Conservation (phyloP, 495 filamentous ascomycete species). For the Saxispiralis lemnorum region DNA sequence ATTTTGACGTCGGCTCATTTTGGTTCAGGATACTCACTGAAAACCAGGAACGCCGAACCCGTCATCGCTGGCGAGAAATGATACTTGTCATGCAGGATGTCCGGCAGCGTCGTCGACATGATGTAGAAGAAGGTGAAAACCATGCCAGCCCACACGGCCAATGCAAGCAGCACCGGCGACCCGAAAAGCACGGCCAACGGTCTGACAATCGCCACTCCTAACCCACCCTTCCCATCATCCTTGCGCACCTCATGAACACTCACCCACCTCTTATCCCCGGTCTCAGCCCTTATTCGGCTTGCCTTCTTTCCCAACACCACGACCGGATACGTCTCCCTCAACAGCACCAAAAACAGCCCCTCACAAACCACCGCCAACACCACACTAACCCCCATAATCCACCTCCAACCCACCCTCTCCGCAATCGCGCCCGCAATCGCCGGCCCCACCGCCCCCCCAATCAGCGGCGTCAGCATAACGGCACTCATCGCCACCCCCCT, state of each 20-base stretch:
- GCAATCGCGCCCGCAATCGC: slow-evolving; percentile 6
- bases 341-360: slow-evolving; percentile 11
- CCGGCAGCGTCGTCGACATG: slow-evolving; percentile 34
- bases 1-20: not conserved
- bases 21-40: slow-evolving; percentile 28
- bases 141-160: slow-evolving; percentile 34
- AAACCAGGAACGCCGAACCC: slow-evolving; percentile 31
- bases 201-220: slow-evolving; percentile 28
- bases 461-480: slow-evolving; percentile 40
- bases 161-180: slow-evolving; percentile 30
- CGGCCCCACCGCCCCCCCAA: slow-evolving; percentile 31
- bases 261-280: not conserved
- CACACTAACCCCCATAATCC: slow-evolving; percentile 12
- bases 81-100: slow-evolving; percentile 32
- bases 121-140: slow-evolving; percentile 38
- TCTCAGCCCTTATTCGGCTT: not conserved
- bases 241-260: not conserved
- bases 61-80: slow-evolving; percentile 27
- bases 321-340: slow-evolving; percentile 18
- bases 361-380: slow-evolving; percentile 14
- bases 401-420: slow-evolving; percentile 11
- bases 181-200: slow-evolving; percentile 31
- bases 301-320: slow-evolving; percentile 8
- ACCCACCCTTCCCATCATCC: not conserved
- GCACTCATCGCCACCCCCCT: slow-evolving; percentile 35